Evolutionary conservation across 2,329 filamentous ascomycete species (phyloP), one percentile per base, ranked within the genome.

Genomic region (Stromatinia cepivora): DNA sequence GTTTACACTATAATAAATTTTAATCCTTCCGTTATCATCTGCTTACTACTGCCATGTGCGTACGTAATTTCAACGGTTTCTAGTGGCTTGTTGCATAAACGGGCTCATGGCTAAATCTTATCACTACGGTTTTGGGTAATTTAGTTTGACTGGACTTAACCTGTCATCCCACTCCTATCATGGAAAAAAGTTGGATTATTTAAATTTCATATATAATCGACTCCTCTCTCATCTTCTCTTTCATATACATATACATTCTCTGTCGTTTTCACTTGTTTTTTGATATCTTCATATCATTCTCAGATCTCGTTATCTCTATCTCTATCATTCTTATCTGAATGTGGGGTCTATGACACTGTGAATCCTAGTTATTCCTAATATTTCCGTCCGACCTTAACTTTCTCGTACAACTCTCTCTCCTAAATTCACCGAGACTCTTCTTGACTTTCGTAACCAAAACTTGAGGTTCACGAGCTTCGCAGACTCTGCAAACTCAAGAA

Each of bases 321-420:
- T 39, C 59, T 39, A 48, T 50, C 31, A 20, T 28, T 42, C 61
- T 63, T 63, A 63, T 52, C 61, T 63, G 31, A 63, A 63, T 61
- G 61, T 52, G 61, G 61, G 31, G 31, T 39, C 28, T 36, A 39
- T 58, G 56, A 54, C n/a, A 53, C 20, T 64, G 36, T 15, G 28
- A 48, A 50, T 28, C 42, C 52, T 59, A 57, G 56, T 4, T 54
- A 67, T 67, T 70, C 69, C 71, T 73, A 70, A 71, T 71, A 42
- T 46, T 48, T 58, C 70, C 71, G 71, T 67, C 57, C n/a, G 22
- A 71, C 31, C 36, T 57, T 42, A 25, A 61, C 36, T 61, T 57
- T 71, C n/a, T 65, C n/a, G 9, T 54, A 42, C 34, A 45, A 28
- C 34, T 56, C 20, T 20, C 28, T 31, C 48, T 62, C 50, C 50